Conservation (phyloP, 2,329 filamentous ascomycete species). For the Colletotrichum eleusines region DNA sequence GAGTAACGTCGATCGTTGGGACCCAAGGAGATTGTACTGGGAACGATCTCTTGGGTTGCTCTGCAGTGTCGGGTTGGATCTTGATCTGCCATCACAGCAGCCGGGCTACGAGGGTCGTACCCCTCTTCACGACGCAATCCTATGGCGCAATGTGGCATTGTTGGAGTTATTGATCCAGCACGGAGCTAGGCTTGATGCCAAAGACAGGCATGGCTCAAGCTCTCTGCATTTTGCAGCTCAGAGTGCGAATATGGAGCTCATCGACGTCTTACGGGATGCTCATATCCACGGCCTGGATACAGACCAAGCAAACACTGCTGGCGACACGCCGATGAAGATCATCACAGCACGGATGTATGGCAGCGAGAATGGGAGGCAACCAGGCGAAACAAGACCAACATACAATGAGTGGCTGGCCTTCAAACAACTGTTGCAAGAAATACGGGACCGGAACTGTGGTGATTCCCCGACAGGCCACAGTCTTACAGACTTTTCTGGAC, state of each 20-base stretch:
- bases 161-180: conserved; percentile 16
- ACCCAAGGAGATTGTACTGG: conserved; percentile 18
- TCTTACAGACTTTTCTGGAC: background rate
- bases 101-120: conserved; percentile 8
- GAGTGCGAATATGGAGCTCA: conserved; percentile 8
- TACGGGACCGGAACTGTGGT: conserved; percentile 5
- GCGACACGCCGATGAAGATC: conserved; percentile 26
- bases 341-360: conserved; percentile 20
- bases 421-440: conserved; percentile 18
- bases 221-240: conserved; percentile 13
- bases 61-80: conserved; percentile 14
- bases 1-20: conserved; percentile 13
- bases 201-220: conserved; percentile 3
- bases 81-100: conserved; percentile 15
- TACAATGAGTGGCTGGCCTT: conserved; percentile 15
- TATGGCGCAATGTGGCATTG: conserved; percentile 17
- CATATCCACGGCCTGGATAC: conserved; percentile 1
- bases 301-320: conserved; percentile 14
- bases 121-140: conserved; percentile 20
- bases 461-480: background rate
- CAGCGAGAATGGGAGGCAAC: background rate
- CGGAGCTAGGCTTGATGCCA: conserved; percentile 8
- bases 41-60: conserved; percentile 17
- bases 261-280: conserved; percentile 19
- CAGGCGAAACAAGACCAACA: conserved; percentile 15